phyloP scores from a whole-genome alignment of 2,329 filamentous ascomycete species.

The Fusarium luffae region DNA sequence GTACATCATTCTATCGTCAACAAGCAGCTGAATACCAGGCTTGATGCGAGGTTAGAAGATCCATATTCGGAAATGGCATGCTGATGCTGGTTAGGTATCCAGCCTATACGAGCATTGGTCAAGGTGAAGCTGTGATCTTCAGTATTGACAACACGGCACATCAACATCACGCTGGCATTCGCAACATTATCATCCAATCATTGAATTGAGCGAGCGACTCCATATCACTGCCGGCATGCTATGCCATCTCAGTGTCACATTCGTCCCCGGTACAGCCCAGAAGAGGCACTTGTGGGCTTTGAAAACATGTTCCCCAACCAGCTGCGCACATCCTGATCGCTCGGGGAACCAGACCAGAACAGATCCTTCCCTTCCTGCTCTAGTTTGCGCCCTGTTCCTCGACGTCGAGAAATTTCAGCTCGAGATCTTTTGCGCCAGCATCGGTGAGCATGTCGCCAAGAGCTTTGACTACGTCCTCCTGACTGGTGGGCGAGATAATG shows the following conservation, averaged over 20 bases:
- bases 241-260: background rate
- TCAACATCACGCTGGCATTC: background rate
- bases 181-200: background rate
- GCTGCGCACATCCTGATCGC: no score
- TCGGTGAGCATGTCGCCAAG: background rate
- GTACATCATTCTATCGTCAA: background rate
- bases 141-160: background rate
- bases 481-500: background rate
- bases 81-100: background rate
- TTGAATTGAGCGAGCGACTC: background rate
- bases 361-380: background rate
- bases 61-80: background rate
- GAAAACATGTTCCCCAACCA: background rate
- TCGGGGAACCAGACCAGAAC: background rate
- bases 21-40: background rate
- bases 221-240: background rate
- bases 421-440: background rate
- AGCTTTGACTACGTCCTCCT: background rate
- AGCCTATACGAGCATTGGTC: background rate
- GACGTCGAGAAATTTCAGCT: background rate
- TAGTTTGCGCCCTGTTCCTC: background rate
- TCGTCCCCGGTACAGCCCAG: background rate
- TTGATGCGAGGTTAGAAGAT: background rate
- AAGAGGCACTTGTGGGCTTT: background rate
- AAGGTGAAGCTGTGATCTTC: background rate